Conservation (phyloP, 2,329 filamentous ascomycete genomes). For the Aspergillus fijiensis region DNA sequence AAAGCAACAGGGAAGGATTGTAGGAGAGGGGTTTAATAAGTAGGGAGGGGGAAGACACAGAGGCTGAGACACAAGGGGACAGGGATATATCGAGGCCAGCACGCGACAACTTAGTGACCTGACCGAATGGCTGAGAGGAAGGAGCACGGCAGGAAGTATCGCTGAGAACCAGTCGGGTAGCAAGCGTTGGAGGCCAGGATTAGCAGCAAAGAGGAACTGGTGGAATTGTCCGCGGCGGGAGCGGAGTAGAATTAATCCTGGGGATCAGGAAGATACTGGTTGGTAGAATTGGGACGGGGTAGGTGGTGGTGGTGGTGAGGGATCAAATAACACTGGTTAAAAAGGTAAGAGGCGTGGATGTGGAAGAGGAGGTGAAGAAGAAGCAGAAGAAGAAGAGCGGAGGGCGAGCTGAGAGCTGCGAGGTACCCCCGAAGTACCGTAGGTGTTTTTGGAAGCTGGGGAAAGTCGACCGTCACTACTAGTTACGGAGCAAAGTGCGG, state of each 20-base stretch:
- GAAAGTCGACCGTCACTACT: constrained; percentile 12
- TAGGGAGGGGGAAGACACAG: constrained; percentile 13
- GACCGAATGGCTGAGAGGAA: constrained; percentile 20
- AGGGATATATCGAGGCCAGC: constrained; percentile 16
- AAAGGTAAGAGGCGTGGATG: constrained; percentile 9
- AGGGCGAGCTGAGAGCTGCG: background rate
- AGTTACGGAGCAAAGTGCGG: constrained; percentile 17
- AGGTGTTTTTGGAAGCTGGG: constrained; percentile 20
- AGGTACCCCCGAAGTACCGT: background rate
- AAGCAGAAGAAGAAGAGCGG: constrained; percentile 4
- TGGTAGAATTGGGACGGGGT: constrained; percentile 11
- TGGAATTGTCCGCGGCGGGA: constrained; percentile 6
- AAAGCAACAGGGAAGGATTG: background rate
- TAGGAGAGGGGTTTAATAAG: background rate
- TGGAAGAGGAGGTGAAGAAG: constrained; percentile 13
- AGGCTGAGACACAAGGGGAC: constrained; percentile 11
- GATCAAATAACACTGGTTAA: constrained; percentile 17
- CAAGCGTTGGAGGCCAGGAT: constrained; percentile 17
- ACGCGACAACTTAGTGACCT: constrained; percentile 13
- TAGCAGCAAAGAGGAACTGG: constrained; percentile 13
- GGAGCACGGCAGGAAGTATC: constrained; percentile 17
- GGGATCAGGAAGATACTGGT: constrained; percentile 7
- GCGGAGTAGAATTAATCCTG: constrained; percentile 17
- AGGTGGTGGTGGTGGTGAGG: constrained; percentile 6
- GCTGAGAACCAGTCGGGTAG: constrained; percentile 17